Evolutionary conservation across 495 filamentous ascomycete species (phyloP), one percentile per base, ranked within the genome.

Genomic region (Penicillium bovifimosum): DNA sequence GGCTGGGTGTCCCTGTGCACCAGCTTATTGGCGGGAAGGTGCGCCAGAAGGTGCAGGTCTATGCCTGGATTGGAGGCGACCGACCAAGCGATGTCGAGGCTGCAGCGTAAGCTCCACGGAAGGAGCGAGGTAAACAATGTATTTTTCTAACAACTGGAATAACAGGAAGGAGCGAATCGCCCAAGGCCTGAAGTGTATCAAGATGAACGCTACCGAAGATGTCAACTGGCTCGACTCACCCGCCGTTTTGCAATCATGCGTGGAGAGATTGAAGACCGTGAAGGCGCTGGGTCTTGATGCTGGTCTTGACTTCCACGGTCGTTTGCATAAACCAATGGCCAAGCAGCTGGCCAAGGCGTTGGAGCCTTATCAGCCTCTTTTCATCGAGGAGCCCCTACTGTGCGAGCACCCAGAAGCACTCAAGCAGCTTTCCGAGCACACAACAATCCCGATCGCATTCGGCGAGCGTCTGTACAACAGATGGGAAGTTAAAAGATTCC

Each of bases 41-140:
- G 33, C 76, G 88, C 27, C 71, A 86, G 59, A 88, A 85, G 63
- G 65, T 90, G 26, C 80, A 80, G 54, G 88, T 92, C 4, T 92
- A 92, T 62, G 82, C 85, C n/a, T 92, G 88, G 88, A 90, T 92
- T 60, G 88, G 88, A 29, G 88, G 88, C 7, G 88, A 92, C 59
- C 75, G 86, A n/a, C 88, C 88, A 6, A 65, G 69, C 18, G 88
- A 91, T 59, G 81, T 92, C 0, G 79, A 82, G 56, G 65, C 51
- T 2, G 82, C 84, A 63, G 86, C 66, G 68, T 70, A 38, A 43
- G 65, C 64, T 16, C 2, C 20, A 6, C 3, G 26, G 40, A 18
- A 13, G 2, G 2, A 9, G 4, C 26, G 16, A 6, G 1, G 11
- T 26, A 8, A 26, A 11, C 10, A 28, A 10, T 0, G 36, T 9